These are phyloP conservation scores for Boehmeria nivea DNA, from an alignment of 306 rosid genomes.

Conservation along the genomic window DNA sequence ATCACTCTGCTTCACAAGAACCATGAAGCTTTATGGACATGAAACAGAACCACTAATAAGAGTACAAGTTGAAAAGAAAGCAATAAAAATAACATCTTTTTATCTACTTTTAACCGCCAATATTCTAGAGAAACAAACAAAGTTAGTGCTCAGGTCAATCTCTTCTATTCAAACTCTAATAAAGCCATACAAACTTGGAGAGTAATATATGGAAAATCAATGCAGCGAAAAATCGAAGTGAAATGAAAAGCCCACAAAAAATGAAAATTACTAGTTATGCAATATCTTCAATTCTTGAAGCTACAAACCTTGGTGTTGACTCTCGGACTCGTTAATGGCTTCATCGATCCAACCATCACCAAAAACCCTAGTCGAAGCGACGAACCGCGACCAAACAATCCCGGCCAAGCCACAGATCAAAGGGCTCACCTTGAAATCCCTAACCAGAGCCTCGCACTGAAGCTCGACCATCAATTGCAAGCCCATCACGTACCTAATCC, in stretches of 20 bases:
- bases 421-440: slow-evolving; percentile 71
- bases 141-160: background rate
- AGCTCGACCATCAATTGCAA: slow-evolving; percentile 71
- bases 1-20: background rate
- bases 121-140: too few relatives aligned
- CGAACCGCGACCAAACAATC: slow-evolving; percentile 72
- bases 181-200: too few relatives aligned
- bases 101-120: too few relatives aligned
- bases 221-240: too few relatives aligned
- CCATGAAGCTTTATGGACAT: background rate
- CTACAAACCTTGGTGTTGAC: slow-evolving; percentile 40
- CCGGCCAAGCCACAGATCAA: slow-evolving; percentile 73
- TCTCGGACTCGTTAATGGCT: slow-evolving; percentile 51
- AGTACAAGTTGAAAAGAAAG: too few relatives aligned
- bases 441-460: slow-evolving; percentile 73
- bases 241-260: too few relatives aligned
- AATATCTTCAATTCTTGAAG: too few relatives aligned
- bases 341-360: slow-evolving; percentile 59
- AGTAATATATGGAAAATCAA: too few relatives aligned
- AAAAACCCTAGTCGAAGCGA: slow-evolving; percentile 55
- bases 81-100: too few relatives aligned
- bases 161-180: background rate
- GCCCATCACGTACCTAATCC: slow-evolving; percentile 68
- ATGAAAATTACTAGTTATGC: too few relatives aligned
- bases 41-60: too few relatives aligned